Evolutionary conservation across 495 filamentous ascomycete genomes (phyloP).

Genomic region (Oidiodendron maius): DNA sequence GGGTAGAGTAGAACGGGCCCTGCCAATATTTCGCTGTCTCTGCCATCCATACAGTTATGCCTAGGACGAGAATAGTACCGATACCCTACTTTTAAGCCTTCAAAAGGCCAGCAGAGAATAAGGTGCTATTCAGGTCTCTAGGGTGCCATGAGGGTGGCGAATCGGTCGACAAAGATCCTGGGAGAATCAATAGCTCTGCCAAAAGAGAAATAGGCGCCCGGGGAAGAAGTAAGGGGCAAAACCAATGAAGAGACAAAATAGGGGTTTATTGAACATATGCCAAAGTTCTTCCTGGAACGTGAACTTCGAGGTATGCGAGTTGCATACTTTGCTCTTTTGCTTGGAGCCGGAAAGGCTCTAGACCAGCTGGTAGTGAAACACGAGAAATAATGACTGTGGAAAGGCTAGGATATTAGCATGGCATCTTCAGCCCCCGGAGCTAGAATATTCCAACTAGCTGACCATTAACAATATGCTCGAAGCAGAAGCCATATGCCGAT

Average conservation of each 20-base stretch:
- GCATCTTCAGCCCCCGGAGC: background rate
- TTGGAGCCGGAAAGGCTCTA: no score
- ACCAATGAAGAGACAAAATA: background rate
- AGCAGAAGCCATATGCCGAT: no score
- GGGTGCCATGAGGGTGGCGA: constrained; percentile 17
- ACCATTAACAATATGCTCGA: background rate
- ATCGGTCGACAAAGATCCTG: constrained; percentile 14
- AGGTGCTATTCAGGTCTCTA: constrained; percentile 10
- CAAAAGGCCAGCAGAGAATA: constrained; percentile 11
- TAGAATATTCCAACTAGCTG: background rate
- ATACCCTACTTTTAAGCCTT: background rate
- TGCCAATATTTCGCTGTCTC: constrained; percentile 3
- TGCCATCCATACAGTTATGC: constrained; percentile 3
- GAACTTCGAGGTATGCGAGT: no score
- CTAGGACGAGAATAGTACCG: background rate
- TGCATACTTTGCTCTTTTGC: no score
- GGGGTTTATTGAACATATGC: no score
- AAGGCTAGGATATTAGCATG: no score
- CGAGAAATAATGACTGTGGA: no score
- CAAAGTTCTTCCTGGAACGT: no score
- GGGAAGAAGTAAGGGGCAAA: constrained; percentile 3
- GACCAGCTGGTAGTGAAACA: no score
- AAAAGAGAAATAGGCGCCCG: no score
- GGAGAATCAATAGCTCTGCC: background rate
- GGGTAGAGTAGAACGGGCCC: background rate